phyloP scores from a whole-genome alignment of 2,329 filamentous ascomycete genomes.

The Arthrobotrys sphaeroides region DNA sequence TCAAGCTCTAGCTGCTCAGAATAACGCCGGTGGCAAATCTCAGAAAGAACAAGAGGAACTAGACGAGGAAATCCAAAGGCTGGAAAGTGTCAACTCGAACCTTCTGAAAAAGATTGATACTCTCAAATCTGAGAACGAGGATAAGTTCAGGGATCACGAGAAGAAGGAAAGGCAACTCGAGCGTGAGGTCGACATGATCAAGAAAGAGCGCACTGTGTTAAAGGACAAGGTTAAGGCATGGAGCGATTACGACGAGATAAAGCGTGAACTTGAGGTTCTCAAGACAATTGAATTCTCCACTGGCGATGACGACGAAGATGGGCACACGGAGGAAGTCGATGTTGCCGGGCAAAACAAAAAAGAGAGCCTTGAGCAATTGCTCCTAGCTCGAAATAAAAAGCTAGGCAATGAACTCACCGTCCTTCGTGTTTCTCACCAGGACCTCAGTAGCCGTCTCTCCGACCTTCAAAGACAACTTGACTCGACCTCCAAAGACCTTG shows the following conservation, averaged over 20 bases:
- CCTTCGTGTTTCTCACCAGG: conserved; percentile 87
- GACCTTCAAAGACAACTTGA: conserved; percentile 84
- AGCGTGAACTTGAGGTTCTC: conserved; percentile 92
- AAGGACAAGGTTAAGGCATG: conserved; percentile 85
- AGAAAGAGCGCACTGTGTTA: conserved; percentile 81
- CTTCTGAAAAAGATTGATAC: conserved; percentile 88
- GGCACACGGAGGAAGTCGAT: conserved; percentile 62
- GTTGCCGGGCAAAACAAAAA: conserved; percentile 65
- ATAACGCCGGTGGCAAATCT: conserved; percentile 27
- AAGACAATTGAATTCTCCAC: conserved; percentile 98
- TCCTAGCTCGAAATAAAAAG: conserved; percentile 95
- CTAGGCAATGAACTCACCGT: conserved; percentile 92
- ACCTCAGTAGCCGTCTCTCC: conserved; percentile 82
- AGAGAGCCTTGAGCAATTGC: conserved; percentile 87
- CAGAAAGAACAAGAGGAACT: conserved; percentile 76
- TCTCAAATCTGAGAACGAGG: conserved; percentile 82
- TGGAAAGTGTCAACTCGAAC: conserved; percentile 92
- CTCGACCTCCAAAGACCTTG: conserved; percentile 82
- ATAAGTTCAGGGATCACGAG: conserved; percentile 79
- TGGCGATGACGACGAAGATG: conserved; percentile 78
- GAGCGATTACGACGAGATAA: conserved; percentile 94
- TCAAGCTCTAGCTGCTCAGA: conserved; percentile 76
- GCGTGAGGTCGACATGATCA: conserved; percentile 76
- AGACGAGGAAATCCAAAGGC: conserved; percentile 84
- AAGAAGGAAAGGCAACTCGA: conserved; percentile 79